These are phyloP conservation scores for Trametes gibbosa DNA, from an alignment of 768 basidiomycete genomes.

Conservation along the genomic window DNA sequence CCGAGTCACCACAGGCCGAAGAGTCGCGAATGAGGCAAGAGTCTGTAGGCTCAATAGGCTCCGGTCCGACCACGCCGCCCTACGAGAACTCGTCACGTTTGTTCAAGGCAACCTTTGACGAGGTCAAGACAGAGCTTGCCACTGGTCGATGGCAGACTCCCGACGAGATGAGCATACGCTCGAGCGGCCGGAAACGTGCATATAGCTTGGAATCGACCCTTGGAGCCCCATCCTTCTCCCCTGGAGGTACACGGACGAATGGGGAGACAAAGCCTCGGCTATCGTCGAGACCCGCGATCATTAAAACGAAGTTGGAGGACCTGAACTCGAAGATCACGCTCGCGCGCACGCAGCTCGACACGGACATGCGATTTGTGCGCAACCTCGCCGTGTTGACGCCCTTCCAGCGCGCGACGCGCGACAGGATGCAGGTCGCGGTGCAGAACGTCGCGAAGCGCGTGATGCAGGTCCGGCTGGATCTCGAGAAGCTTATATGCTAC, in stretches of 20 bases:
- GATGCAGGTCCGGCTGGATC: conserved; percentile 64
- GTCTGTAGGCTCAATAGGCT: conserved; percentile 33
- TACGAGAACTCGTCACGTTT: conserved; percentile 56
- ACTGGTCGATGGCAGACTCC: conserved; percentile 40
- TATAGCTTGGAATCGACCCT: conserved; percentile 32
- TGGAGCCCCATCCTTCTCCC: conserved; percentile 15
- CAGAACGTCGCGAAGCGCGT: conserved; percentile 64
- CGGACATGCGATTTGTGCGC: conserved; percentile 68
- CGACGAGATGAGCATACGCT: conserved; percentile 29
- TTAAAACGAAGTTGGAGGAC: conserved; percentile 60
- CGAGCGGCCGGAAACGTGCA: conserved; percentile 30
- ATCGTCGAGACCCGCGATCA: conserved; percentile 54
- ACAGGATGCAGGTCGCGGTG: conserved; percentile 62
- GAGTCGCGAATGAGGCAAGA: background rate
- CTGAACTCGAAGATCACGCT: conserved; percentile 57
- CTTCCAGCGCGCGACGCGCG: conserved; percentile 81
- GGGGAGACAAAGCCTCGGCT: conserved; percentile 29
- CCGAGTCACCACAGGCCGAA: background rate
- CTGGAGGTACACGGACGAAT: conserved; percentile 5
- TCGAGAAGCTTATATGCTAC: conserved; percentile 71
- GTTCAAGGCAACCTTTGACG: conserved; percentile 80
- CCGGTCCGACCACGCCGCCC: conserved; percentile 51
- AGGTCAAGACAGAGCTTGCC: conserved; percentile 82
- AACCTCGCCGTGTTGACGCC: conserved; percentile 86
- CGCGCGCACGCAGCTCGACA: conserved; percentile 58